phyloP scores from a whole-genome alignment of 2,329 filamentous ascomycete genomes.

The Aspergillus brunneoviolaceus region DNA sequence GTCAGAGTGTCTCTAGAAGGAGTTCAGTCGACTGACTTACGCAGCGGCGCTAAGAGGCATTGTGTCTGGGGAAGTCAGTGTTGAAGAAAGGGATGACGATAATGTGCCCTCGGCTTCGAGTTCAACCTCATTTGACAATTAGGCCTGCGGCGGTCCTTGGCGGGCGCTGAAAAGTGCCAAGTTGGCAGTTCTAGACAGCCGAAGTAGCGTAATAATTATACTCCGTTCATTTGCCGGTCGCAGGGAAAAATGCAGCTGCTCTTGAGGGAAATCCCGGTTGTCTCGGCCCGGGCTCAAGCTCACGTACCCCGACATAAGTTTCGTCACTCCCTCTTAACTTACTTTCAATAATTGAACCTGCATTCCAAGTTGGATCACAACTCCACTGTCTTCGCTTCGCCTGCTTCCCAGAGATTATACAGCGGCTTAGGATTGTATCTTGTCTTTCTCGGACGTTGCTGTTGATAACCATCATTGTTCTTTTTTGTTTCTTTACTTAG shows the following conservation, averaged over 20 bases:
- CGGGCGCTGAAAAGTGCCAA: constrained; percentile 21
- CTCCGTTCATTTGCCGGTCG: constrained; percentile 29
- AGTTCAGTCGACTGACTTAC: constrained; percentile 30
- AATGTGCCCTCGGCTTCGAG: not conserved
- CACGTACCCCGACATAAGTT: constrained; percentile 17
- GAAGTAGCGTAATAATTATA: constrained; percentile 36
- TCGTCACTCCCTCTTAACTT: constrained; percentile 14
- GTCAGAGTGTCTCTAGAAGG: constrained; percentile 26
- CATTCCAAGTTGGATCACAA: not conserved
- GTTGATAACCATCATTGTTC: not conserved
- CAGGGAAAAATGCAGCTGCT: constrained; percentile 19
- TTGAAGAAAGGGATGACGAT: not conserved
- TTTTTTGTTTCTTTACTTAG: not conserved
- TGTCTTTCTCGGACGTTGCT: not conserved
- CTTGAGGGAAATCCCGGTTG: constrained; percentile 30
- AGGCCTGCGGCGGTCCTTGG: not conserved
- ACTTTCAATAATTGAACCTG: not conserved
- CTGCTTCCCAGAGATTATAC: not conserved
- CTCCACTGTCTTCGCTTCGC: not conserved
- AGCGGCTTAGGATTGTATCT: not conserved
- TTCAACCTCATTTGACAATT: not conserved
- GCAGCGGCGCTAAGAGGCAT: constrained; percentile 41
- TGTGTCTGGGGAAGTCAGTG: constrained; percentile 6
- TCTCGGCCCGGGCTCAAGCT: constrained; percentile 28
- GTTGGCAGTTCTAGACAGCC: constrained; percentile 18